Evolutionary conservation across 75 land plant species (phyloP).

Genomic region (Selaginella tamariscina): DNA sequence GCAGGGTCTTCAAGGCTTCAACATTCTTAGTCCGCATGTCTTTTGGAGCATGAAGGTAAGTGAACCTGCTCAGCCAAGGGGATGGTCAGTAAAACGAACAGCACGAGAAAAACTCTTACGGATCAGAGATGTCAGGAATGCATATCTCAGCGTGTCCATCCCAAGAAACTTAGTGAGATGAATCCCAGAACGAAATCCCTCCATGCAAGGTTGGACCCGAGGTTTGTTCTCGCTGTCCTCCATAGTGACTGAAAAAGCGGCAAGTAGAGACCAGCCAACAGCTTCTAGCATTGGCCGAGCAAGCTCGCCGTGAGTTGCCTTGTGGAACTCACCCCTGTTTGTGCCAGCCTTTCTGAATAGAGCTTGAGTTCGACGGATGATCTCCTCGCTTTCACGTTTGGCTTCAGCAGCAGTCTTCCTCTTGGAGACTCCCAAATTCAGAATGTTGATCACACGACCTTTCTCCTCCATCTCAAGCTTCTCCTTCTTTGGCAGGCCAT

Average conservation of each 20-base stretch:
- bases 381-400: slow-evolving; percentile 68
- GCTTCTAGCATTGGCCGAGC: slow-evolving; percentile 93
- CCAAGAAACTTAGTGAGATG: slow-evolving; percentile 81
- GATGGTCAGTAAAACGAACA: slow-evolving; percentile 1
- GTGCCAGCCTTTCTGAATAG: slow-evolving; percentile 51
- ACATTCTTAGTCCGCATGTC: slow-evolving; percentile 92
- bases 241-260: slow-evolving; percentile 88
- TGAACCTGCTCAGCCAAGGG: slow-evolving; percentile 33
- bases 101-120: slow-evolving; percentile 13
- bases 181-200: slow-evolving; percentile 75
- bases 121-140: slow-evolving; percentile 80
- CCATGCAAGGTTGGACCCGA: slow-evolving; percentile 73
- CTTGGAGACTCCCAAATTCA: slow-evolving; percentile 66
- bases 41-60: slow-evolving; percentile 89
- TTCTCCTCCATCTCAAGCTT: slow-evolving; percentile 59
- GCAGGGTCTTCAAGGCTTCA: slow-evolving; percentile 69
- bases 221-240: slow-evolving; percentile 93
- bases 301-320: slow-evolving; percentile 60
- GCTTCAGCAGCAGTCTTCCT: slow-evolving; percentile 47
- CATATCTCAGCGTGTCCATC: slow-evolving; percentile 98
- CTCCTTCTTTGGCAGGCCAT: slow-evolving; percentile 24
- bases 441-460: slow-evolving; percentile 50
- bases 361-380: slow-evolving; percentile 62
- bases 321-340: slow-evolving; percentile 72
- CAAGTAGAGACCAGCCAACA: slow-evolving; percentile 97